A percentile compares a stretch with the other conserved stretches of the same genome.
These are phyloP conservation scores for Manihot esculenta DNA, from an alignment of 441 rosid species.

Conservation along the genomic window DNA sequence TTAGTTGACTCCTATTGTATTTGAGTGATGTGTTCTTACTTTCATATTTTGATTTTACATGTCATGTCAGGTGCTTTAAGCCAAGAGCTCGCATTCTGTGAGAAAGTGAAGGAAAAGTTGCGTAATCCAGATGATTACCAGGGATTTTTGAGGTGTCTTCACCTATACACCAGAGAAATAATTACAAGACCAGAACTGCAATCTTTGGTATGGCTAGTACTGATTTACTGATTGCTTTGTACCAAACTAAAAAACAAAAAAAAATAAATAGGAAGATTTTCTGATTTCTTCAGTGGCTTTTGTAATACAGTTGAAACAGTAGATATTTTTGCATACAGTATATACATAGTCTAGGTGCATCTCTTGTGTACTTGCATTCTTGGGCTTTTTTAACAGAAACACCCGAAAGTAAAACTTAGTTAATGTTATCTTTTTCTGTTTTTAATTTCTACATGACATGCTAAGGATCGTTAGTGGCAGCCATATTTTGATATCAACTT, in stretches of 20 bases:
- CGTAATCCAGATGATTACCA: constrained; percentile 62
- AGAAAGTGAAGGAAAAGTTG: constrained; percentile 82
- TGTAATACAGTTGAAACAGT: not conserved
- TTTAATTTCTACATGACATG: not conserved
- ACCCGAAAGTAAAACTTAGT: not conserved
- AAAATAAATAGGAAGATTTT: not conserved
- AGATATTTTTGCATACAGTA: not conserved
- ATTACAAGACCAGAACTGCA: constrained; percentile 76
- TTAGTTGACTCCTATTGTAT: not conserved
- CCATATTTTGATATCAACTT: not conserved
- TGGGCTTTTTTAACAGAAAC: not conserved
- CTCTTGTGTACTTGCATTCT: not conserved
- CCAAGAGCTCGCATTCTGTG: constrained; percentile 78
- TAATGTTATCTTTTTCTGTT: constrained; percentile 1
- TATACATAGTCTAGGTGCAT: not conserved
- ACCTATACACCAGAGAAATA: constrained; percentile 76
- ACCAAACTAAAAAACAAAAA: not conserved
- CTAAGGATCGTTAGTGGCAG: not conserved
- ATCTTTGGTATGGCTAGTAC: constrained; percentile 63
- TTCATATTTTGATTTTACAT: constrained; percentile 13
- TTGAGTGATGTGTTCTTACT: constrained; percentile 3
- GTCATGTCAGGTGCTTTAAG: constrained; percentile 55
- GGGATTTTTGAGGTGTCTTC: constrained; percentile 82
- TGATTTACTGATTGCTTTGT: constrained; percentile 5
- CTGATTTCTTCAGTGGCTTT: constrained; percentile 5